Evolutionary conservation across 805 yeast species (phyloP), one percentile per base, ranked within the genome.

Genomic region (Schwanniomyces pseudopolymorphus): DNA sequence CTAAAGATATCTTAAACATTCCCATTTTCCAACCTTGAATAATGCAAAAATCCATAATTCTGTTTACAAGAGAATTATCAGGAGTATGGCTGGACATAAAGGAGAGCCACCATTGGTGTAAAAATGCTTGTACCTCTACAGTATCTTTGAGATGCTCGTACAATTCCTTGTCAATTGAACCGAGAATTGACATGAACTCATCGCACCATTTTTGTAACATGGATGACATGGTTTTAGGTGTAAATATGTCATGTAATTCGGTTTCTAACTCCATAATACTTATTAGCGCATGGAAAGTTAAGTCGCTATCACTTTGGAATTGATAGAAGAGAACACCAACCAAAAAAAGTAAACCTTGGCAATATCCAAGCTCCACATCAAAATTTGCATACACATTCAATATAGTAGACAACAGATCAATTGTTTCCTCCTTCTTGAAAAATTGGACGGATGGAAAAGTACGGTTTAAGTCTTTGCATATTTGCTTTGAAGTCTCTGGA

Each of bases 81-180:
- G 87, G 87, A n/a, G 83, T 72, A 36, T 84, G 83, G 26, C 80
- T 79, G 1, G 84, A 79, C 51, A 73, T 75, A 49, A 81, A 76
- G 0, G 85, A 78, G 40, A 83, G 59, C 72, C 85, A 81, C 88
- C 88, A 83, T 57, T 83, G 87, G 42, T 76, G 75, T n/a, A 82
- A 69, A 59, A 73, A 81, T 40, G 66, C 76, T 48, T 68, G 74
- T 54, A 67, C 64, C 55, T 69, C 84, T 54, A 67, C 73, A 45
- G 60, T 62, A 4, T 67, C 51, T 2, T 57, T 47, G 42, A 83
- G 70, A 56, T 83, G 85, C 2, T 49, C 39, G 43, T 60, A 63
- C 35, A 82, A 63, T 21, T 67, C 71, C 2, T 70, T 66, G 39
- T 79, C 72, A 28, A 69, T 59, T 14, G 57, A 47, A n/a, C 61